Evolutionary conservation across 352 stramenopile genomes (phyloP).

Genomic region (Phytophthora crassamura): DNA sequence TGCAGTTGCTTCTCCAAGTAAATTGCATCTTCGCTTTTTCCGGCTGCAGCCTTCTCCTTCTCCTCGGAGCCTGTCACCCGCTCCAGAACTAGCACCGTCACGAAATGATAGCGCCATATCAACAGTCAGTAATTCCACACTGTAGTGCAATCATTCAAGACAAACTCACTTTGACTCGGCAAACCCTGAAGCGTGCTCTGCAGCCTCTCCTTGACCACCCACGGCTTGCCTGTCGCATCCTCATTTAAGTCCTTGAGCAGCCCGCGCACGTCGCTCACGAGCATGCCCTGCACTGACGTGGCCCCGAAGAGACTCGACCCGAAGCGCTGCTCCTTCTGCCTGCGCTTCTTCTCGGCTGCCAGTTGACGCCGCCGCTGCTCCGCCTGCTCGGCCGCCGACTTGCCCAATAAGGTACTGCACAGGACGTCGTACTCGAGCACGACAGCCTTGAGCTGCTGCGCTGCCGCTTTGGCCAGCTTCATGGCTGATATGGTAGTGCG

Average conservation of each 20-base stretch:
- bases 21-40: constrained; percentile 58
- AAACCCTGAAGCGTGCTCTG: constrained; percentile 69
- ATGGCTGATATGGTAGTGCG: constrained; percentile 23
- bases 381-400: constrained; percentile 42
- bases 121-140: neutral
- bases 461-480: constrained; percentile 74
- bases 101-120: neutral
- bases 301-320: constrained; percentile 37
- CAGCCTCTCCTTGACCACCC: constrained; percentile 66
- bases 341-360: constrained; percentile 13
- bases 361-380: constrained; percentile 38
- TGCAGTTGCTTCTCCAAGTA: constrained; percentile 68
- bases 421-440: constrained; percentile 83
- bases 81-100: constrained; percentile 49
- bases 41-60: constrained; percentile 19
- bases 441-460: constrained; percentile 78
- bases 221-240: constrained; percentile 71
- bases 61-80: constrained; percentile 50
- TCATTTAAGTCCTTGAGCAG: constrained; percentile 68
- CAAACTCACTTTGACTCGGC: constrained; percentile 54
- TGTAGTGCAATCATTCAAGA: neutral
- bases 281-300: constrained; percentile 54
- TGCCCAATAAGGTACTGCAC: constrained; percentile 71
- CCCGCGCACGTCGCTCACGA: constrained; percentile 64
- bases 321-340: constrained; percentile 32